Evolutionary conservation across 129 eudicot species (phyloP).

Genomic region (Calendula officinalis): DNA sequence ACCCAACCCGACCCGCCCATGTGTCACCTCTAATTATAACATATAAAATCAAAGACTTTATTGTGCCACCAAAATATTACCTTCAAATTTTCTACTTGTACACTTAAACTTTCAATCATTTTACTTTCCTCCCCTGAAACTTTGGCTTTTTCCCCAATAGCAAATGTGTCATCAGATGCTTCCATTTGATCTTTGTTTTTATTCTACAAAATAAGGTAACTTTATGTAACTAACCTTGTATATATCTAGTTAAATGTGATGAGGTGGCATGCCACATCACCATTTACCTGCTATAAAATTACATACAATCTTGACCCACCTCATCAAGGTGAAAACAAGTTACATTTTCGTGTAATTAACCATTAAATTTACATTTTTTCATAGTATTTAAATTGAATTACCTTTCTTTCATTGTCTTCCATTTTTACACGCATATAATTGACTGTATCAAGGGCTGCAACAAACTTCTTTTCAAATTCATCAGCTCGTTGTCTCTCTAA

Average conservation of each 20-base stretch:
- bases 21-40: too few species aligned
- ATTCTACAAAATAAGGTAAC: conserved; percentile 37
- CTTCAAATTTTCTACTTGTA: conserved; percentile 58
- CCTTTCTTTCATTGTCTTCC: conserved; percentile 73
- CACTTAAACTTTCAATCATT: conserved; percentile 60
- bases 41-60: too few species aligned
- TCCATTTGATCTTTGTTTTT: conserved; percentile 60
- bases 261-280: too few species aligned
- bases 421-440: conserved; percentile 55
- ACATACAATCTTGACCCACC: too few species aligned
- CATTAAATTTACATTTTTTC: neutral
- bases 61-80: conserved; percentile 43
- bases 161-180: conserved; percentile 56
- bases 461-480: conserved; percentile 61
- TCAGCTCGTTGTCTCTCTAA: conserved; percentile 78
- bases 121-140: conserved; percentile 64
- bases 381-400: conserved; percentile 51
- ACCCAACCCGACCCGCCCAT: too few species aligned
- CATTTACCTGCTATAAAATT: too few species aligned
- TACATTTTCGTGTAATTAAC: too few species aligned
- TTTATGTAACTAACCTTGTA: neutral
- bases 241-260: too few species aligned
- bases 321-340: too few species aligned
- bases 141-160: conserved; percentile 48
- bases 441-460: conserved; percentile 51